A percentile compares a stretch with the other conserved stretches of the same genome.
Evolutionary conservation across 305 asterid species (phyloP).

Genomic region (Withania somnifera): DNA sequence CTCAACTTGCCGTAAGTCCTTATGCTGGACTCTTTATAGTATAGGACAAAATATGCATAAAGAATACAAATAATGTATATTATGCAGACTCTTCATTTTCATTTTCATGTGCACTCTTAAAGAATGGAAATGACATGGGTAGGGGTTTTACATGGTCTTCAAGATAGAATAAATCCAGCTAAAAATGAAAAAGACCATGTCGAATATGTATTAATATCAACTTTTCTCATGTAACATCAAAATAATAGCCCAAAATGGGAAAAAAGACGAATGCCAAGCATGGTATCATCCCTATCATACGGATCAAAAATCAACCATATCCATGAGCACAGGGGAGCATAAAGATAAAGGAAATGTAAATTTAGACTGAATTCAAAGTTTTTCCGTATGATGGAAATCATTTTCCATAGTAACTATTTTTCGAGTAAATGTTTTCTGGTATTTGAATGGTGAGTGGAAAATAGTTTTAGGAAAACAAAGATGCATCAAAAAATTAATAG

Average conservation of each 20-base stretch:
- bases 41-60: background rate
- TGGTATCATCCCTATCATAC: background rate
- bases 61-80: background rate
- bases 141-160: background rate
- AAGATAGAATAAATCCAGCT: background rate
- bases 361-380: background rate
- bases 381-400: background rate
- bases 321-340: background rate
- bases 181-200: background rate
- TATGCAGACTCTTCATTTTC: background rate
- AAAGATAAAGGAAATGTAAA: background rate
- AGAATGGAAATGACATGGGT: background rate
- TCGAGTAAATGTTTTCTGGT: background rate
- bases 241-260: background rate
- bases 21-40: background rate
- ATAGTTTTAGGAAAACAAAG: background rate
- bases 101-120: background rate
- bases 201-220: background rate
- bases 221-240: background rate
- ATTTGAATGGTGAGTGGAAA: background rate
- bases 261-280: background rate
- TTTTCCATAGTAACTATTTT: background rate
- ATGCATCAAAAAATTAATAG: background rate
- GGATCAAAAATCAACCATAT: background rate
- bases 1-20: too few relatives aligned